Evolutionary conservation across 2,329 filamentous ascomycete species (phyloP).

Genomic region (Fusarium chuoi): DNA sequence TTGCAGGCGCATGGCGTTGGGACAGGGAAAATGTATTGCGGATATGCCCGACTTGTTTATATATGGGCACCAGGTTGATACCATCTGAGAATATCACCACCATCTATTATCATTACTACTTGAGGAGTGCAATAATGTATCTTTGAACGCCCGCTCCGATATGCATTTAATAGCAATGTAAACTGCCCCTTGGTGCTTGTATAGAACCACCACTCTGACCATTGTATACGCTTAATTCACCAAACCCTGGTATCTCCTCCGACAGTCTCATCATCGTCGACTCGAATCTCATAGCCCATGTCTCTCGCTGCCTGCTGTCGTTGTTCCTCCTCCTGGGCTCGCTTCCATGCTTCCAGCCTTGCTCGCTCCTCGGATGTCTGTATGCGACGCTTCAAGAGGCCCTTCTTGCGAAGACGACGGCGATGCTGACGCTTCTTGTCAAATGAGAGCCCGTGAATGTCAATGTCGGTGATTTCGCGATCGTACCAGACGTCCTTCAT

Average conservation of each 20-base stretch:
- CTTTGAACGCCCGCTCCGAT: slow-evolving; percentile 32
- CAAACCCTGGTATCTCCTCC: slow-evolving; percentile 46
- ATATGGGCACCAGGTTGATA: slow-evolving; percentile 38
- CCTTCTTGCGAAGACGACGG: slow-evolving; percentile 62
- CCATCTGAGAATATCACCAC: slow-evolving; percentile 34
- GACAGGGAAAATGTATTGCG: slow-evolving; percentile 30
- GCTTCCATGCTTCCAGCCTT: slow-evolving; percentile 58
- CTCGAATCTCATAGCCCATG: slow-evolving; percentile 51
- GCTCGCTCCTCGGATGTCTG: slow-evolving; percentile 54
- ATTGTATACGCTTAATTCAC: slow-evolving; percentile 15
- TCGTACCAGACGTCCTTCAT: slow-evolving; percentile 57
- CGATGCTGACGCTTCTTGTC: slow-evolving; percentile 60
- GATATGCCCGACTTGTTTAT: slow-evolving; percentile 15
- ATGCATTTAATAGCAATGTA: slow-evolving; percentile 30
- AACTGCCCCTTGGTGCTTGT: neutral
- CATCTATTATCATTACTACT: slow-evolving; percentile 29
- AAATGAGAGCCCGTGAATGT: slow-evolving; percentile 57
- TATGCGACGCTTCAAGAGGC: slow-evolving; percentile 51
- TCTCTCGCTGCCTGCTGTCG: slow-evolving; percentile 52
- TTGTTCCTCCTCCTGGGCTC: slow-evolving; percentile 54
- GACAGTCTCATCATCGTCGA: slow-evolving; percentile 47
- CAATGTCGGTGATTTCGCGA: slow-evolving; percentile 56
- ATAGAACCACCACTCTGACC: neutral
- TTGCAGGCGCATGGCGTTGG: slow-evolving; percentile 43
- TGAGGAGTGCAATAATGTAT: slow-evolving; percentile 11